Base-by-base conservation (phyloP, 805 yeast species). In the Candida piceae region DNA sequence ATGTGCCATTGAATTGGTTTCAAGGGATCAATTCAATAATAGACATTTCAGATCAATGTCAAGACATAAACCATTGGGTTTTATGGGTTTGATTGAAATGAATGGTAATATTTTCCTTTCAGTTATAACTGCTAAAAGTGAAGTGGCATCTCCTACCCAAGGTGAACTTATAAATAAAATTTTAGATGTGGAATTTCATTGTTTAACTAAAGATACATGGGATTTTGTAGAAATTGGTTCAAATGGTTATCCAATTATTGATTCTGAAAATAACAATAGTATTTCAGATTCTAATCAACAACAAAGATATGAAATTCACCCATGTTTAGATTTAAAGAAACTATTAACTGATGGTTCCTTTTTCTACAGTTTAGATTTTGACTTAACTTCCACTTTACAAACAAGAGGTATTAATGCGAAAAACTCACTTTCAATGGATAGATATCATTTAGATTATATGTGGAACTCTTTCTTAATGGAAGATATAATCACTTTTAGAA, bases 381-480 rank as follows among this genome's bases (percentile, higher is more conserved):
- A 93, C 60, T 63, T 93, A 49, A 93, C 98, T 0, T 81, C 87
- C n/a, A 68, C 81, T 6, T 64, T 93, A 44, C 97, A 90, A 60
- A 68, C 76, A 32, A 66, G 95, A 54, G 94, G 90, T 2, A 62
- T 79, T 8, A 58, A 63, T 29, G 54, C 60, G 1, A 63, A 64
- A 39, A 39, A 48, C 27, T 64, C 76, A 0, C 51, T 74, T 32
- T 68, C 77, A 34, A 61, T 64, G 41, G 81, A 76, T 48, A 69
- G 84, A 31, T 81, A 76, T 48, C 90, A 83, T 55, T 78, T 77
- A 34, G 89, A 88, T 48, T 93, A 84, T 56, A 90, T 93, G 97
- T 93, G 99, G 98, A 93, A 93, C 58, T 74, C 84, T 7, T 90
- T 84, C 57, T 76, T 93, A 80, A 81, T 89, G 80, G 73, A 79